These are phyloP conservation scores for Trichoderma orchidacearum DNA, from an alignment of 495 filamentous ascomycete genomes.

Conservation along the genomic window DNA sequence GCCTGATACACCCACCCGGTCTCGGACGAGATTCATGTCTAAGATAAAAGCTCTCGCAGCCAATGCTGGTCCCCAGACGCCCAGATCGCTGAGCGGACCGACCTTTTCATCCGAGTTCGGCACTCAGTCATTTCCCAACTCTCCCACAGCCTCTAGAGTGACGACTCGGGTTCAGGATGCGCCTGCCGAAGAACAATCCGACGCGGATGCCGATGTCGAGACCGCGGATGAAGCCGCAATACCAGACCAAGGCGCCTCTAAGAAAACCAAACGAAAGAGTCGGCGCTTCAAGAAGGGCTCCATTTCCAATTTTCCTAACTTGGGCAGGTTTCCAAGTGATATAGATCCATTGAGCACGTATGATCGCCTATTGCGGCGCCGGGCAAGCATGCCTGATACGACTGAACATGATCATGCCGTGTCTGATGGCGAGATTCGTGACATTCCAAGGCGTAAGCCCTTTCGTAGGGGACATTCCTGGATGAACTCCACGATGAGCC, in stretches of 20 bases:
- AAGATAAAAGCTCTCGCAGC: slow-evolving; percentile 47
- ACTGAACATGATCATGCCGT: slow-evolving; percentile 56
- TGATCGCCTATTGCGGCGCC: slow-evolving; percentile 39
- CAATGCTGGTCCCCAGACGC: slow-evolving; percentile 22
- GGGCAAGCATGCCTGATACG: slow-evolving; percentile 56
- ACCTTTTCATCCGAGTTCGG: slow-evolving; percentile 16
- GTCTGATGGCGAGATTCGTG: slow-evolving; percentile 82
- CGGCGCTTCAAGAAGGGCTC: slow-evolving; percentile 31
- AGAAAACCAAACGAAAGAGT: slow-evolving; percentile 41
- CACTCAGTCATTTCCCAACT: slow-evolving; percentile 25
- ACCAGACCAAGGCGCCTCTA: slow-evolving; percentile 23
- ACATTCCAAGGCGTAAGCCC: slow-evolving; percentile 46
- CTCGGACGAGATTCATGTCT: slow-evolving; percentile 47
- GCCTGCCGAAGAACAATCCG: slow-evolving; percentile 44
- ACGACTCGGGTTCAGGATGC: slow-evolving; percentile 28
- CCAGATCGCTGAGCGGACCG: slow-evolving; percentile 28
- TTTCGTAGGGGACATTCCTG: slow-evolving; percentile 40
- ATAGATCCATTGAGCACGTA: background rate
- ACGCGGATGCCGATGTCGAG: slow-evolving; percentile 62
- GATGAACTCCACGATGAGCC: slow-evolving; percentile 26
- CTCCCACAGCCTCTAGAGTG: slow-evolving; percentile 30
- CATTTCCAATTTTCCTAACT: slow-evolving; percentile 15
- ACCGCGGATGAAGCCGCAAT: slow-evolving; percentile 41
- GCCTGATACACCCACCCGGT: slow-evolving; percentile 39
- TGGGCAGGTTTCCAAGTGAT: background rate